A percentile compares a stretch with the other conserved stretches of the same genome.
phyloP scores from a whole-genome alignment of 108 stramenopile genomes.

The Nitzschia sp. region DNA sequence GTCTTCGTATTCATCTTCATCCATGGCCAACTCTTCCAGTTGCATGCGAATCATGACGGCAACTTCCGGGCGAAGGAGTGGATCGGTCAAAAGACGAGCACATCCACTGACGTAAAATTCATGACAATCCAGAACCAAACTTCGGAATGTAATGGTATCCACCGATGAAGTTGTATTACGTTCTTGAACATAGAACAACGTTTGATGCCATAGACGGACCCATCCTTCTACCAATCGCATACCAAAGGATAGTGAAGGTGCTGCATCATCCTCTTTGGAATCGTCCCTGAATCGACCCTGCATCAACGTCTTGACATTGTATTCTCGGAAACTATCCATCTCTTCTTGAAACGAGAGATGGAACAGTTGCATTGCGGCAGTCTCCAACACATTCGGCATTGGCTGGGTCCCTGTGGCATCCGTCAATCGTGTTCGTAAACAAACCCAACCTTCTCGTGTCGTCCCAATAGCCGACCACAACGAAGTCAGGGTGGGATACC shows the following conservation, averaged over 20 bases:
- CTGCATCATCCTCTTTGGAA: not conserved
- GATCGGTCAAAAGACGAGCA: constrained; percentile 22
- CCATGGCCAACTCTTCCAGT: constrained; percentile 28
- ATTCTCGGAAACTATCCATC: not conserved
- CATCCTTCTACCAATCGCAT: constrained; percentile 16
- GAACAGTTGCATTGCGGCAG: constrained; percentile 23
- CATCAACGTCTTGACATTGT: constrained; percentile 1
- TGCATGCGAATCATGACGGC: constrained; percentile 35
- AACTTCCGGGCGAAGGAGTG: constrained; percentile 25
- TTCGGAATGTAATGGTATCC: constrained; percentile 21
- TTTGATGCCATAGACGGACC: constrained; percentile 34
- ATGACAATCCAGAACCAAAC: constrained; percentile 19
- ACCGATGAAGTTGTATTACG: not conserved
- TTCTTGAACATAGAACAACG: constrained; percentile 14
- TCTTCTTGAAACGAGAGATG: constrained; percentile 12
- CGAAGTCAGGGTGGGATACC: constrained; percentile 12
- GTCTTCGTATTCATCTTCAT: constrained; percentile 36
- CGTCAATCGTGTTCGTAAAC: constrained; percentile 19
- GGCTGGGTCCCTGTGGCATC: constrained; percentile 2
- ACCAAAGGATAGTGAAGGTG: constrained; percentile 1
- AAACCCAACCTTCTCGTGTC: constrained; percentile 19
- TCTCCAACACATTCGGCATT: constrained; percentile 28
- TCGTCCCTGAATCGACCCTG: constrained; percentile 8
- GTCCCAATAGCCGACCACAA: constrained; percentile 21
- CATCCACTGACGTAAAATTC: constrained; percentile 29